Evolutionary conservation across 768 basidiomycete species (phyloP), one percentile per base, ranked within the genome.

Genomic region (Favolaschia claudopus): DNA sequence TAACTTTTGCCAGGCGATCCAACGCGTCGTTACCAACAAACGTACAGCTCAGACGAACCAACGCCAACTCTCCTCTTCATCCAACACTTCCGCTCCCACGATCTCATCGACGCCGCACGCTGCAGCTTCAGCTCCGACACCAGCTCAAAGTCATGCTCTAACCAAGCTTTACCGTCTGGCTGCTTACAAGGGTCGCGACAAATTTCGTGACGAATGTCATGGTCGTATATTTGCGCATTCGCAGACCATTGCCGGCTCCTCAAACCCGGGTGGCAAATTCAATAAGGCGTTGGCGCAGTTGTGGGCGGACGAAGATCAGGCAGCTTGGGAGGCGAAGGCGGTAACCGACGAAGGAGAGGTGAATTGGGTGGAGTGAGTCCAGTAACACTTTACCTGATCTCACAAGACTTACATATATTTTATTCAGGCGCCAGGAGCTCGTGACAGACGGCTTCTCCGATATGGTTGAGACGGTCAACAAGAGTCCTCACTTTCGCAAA

Each of bases 11-110:
- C 42, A 60, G 58, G 45, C 51, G 9, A 54, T 60, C 13, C 58
- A 60, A 19, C 46, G 48, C 17, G 51, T 60, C 19, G 54, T 60
- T 38, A 60, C 51, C 20, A 60, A 60, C 44, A 60, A 48, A 44
- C 45, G 50, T 8, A 7, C 34, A 4, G 58, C 58, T 12, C 28
- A 59, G 2, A 29, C 7, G 12, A 20, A 25, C 3, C 25, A 14
- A 24, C 12, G 29, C 15, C 31, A 14, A 40, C 1, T 19, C 15
- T 12, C n/a, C n/a, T n/a, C n/a, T n/a, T n/a, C n/a, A n/a, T n/a
- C n/a, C n/a, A 12, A 12, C 9, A 39, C 22, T 36, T 27, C 34
- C 17, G 31, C 20, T 17, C 20, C 33, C 14, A 17, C 38, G 27
- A 24, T 12, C 20, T 7, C 40, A 42, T 22, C 8, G 31, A n/a